Conservation (phyloP, 148 eudicot species). For the Amaranthus palmeri region DNA sequence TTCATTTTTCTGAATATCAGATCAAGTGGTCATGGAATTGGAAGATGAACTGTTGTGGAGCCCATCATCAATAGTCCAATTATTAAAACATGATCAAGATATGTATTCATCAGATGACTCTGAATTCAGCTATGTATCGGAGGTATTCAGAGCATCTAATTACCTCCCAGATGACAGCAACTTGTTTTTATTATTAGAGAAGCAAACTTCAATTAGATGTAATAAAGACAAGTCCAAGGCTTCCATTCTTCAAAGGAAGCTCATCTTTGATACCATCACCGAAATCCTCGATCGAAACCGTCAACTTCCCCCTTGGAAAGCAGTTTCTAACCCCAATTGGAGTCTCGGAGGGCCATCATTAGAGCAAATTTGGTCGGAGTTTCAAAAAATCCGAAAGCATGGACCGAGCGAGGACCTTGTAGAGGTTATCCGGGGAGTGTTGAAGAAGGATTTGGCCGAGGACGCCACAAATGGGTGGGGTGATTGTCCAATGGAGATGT, state of each 20-base stretch:
- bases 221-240: slow-evolving; percentile 41
- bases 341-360: slow-evolving; percentile 12
- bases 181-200: slow-evolving; percentile 57
- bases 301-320: slow-evolving; percentile 69
- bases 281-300: slow-evolving; percentile 60
- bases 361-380: slow-evolving; percentile 55
- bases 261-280: slow-evolving; percentile 47
- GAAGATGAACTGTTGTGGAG: slow-evolving; percentile 77
- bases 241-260: slow-evolving; percentile 55
- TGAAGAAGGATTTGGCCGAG: slow-evolving; percentile 68
- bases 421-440: slow-evolving; percentile 59
- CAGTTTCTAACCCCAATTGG: slow-evolving; percentile 8
- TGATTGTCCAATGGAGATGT: slow-evolving; percentile 57
- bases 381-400: slow-evolving; percentile 44
- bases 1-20: slow-evolving; percentile 23
- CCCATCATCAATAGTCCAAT: slow-evolving; percentile 37
- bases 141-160: slow-evolving; percentile 57
- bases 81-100: slow-evolving; percentile 34
- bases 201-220: slow-evolving; percentile 52
- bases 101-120: slow-evolving; percentile 32
- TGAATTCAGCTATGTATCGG: slow-evolving; percentile 63
- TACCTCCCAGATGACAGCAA: slow-evolving; percentile 53
- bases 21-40: slow-evolving; percentile 39
- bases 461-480: slow-evolving; percentile 63
- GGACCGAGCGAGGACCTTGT: slow-evolving; percentile 51